Evolutionary conservation across 176 grass and related monocot species (phyloP).

Genomic region (Phoenix dactylifera): DNA sequence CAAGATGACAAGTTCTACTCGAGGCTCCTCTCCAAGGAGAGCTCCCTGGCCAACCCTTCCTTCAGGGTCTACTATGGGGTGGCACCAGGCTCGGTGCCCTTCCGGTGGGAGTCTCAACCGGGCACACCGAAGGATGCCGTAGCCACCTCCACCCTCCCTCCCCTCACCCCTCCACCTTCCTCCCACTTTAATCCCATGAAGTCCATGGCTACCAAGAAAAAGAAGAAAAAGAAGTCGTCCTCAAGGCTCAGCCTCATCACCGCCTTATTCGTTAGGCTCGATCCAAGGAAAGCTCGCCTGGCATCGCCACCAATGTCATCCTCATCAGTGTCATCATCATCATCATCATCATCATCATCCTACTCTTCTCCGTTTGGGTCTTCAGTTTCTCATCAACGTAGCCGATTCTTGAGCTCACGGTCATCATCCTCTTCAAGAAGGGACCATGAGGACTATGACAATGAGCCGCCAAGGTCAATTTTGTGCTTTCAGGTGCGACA

Average conservation of each 20-base stretch:
- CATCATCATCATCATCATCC: conserved; percentile 21
- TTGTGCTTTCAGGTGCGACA: no score
- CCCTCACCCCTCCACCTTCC: conserved; percentile 61
- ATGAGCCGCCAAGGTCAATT: no score
- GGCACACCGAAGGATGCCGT: conserved; percentile 58
- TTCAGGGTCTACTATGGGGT: conserved; percentile 60
- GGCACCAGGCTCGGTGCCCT: conserved; percentile 63
- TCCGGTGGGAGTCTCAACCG: conserved; percentile 78
- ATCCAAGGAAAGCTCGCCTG: conserved; percentile 17
- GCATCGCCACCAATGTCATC: conserved; percentile 23
- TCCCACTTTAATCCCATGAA: conserved; percentile 22
- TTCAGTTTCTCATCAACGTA: no score
- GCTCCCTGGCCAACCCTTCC: conserved; percentile 46
- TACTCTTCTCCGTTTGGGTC: no score
- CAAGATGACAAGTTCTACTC: conserved; percentile 81
- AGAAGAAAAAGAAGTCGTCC: conserved; percentile 25
- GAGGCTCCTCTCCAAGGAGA: conserved; percentile 76
- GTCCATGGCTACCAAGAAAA: not conserved
- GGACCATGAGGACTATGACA: no score
- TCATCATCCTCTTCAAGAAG: no score
- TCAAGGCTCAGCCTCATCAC: conserved; percentile 33
- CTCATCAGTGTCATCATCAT: conserved; percentile 44
- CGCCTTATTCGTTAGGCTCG: conserved; percentile 35
- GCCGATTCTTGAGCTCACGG: no score
- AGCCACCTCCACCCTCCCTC: conserved; percentile 25